Evolutionary conservation across 1,284 basidiomycete genomes (phyloP).

Genomic region (Ustilago nuda): DNA sequence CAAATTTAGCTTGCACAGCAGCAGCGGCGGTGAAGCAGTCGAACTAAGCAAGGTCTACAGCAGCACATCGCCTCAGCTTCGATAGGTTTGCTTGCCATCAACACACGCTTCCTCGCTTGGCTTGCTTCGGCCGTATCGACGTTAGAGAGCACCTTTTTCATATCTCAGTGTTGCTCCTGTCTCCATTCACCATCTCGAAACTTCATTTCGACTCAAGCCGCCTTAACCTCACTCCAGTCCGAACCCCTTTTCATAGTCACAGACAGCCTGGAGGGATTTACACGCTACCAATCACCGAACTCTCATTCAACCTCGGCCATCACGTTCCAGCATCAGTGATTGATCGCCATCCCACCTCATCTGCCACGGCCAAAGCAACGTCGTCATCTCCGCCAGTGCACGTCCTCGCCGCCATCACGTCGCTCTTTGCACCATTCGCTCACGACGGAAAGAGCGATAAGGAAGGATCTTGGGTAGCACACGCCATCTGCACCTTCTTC

Average conservation of each 20-base stretch:
- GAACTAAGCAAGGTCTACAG: background rate
- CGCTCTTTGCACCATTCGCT: background rate
- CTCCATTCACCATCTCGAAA: constrained; percentile 11
- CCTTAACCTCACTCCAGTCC: background rate
- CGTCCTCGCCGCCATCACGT: background rate
- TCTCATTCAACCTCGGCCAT: background rate
- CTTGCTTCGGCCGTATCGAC: background rate
- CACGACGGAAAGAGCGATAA: background rate
- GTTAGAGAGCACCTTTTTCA: background rate
- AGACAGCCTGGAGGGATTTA: background rate
- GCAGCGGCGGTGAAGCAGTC: background rate
- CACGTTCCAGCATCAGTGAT: background rate
- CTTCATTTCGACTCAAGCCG: constrained; percentile 2
- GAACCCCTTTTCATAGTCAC: background rate
- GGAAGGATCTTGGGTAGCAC: background rate
- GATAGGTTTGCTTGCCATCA: background rate
- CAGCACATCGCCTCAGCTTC: background rate
- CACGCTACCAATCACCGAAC: background rate
- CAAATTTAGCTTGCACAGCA: background rate
- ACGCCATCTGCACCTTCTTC: too few species aligned
- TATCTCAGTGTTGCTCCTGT: background rate
- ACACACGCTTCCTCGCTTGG: background rate
- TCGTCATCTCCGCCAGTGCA: background rate
- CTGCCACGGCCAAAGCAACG: background rate
- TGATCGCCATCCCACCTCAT: background rate